These are phyloP conservation scores for Bruguiera parviflora DNA, from an alignment of 345 rosid species.

Conservation along the genomic window DNA sequence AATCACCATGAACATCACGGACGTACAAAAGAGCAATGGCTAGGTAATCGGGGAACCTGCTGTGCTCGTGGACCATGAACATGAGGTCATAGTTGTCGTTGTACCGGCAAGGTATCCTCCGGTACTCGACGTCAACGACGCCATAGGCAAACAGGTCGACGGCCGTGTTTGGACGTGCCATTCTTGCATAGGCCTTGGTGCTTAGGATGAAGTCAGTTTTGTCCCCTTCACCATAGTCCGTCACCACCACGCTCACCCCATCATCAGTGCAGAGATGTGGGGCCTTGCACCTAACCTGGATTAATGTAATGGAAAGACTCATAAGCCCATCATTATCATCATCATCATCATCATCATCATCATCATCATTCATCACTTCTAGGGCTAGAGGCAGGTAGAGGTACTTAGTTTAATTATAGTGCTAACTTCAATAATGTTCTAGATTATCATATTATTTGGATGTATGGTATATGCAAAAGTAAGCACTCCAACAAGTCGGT, in stretches of 20 bases:
- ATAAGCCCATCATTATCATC: neutral
- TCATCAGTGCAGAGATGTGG: constrained; percentile 54
- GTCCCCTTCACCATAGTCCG: constrained; percentile 84
- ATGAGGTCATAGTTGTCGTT: constrained; percentile 38
- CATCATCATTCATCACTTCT: no score
- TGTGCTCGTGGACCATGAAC: constrained; percentile 64
- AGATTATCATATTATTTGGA: neutral
- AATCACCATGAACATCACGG: constrained; percentile 44
- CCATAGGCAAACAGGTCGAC: constrained; percentile 54
- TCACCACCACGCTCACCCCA: constrained; percentile 64
- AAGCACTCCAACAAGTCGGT: neutral
- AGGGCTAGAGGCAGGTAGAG: no score
- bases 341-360: neutral
- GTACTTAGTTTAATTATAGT: neutral
- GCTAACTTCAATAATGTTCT: neutral
- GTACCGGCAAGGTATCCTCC: constrained; percentile 60
- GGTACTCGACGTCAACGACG: constrained; percentile 72
- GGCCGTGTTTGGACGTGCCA: constrained; percentile 42
- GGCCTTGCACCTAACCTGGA: constrained; percentile 69
- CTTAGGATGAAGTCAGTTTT: constrained; percentile 80
- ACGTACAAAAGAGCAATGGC: constrained; percentile 54
- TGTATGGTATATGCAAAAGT: neutral
- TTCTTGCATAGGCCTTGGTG: constrained; percentile 49
- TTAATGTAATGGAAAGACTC: neutral
- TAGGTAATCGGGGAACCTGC: constrained; percentile 60